Evolutionary conservation across 2,329 filamentous ascomycete genomes (phyloP).

Genomic region (Aureobasidium lini): DNA sequence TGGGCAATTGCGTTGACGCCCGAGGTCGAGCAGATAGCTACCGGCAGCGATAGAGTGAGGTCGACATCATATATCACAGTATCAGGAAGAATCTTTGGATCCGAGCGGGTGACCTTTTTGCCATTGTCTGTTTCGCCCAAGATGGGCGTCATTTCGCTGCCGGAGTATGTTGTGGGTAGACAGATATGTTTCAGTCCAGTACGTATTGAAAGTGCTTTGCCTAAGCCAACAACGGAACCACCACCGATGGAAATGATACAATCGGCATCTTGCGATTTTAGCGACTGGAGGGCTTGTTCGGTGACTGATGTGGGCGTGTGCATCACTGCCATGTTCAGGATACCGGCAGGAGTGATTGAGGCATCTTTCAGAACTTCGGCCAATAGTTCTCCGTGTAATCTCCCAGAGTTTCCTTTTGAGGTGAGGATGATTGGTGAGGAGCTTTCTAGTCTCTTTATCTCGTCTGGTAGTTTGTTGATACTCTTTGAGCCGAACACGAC

Average conservation of each 20-base stretch:
- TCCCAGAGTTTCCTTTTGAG: conserved; percentile 36
- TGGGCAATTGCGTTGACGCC: conserved; percentile 62
- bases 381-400: conserved; percentile 32
- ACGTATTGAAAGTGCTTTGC: conserved; percentile 29
- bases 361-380: conserved; percentile 22
- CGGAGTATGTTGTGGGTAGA: conserved; percentile 31
- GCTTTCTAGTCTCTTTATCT: conserved; percentile 40
- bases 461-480: conserved; percentile 40
- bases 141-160: conserved; percentile 55
- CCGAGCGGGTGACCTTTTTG: conserved; percentile 49
- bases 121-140: conserved; percentile 55
- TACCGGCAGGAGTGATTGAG: conserved; percentile 32
- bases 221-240: conserved; percentile 54
- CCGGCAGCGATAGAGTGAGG: conserved; percentile 52
- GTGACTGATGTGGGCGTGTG: conserved; percentile 55
- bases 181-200: conserved; percentile 29
- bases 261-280: conserved; percentile 42
- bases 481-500: conserved; percentile 52
- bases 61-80: conserved; percentile 60
- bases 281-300: conserved; percentile 46
- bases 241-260: conserved; percentile 52
- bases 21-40: conserved; percentile 47
- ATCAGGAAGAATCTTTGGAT: conserved; percentile 53
- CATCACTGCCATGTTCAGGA: conserved; percentile 53
- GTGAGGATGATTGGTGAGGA: conserved; percentile 47